These are phyloP conservation scores for Choanephora cucurbitarum DNA, from an alignment of 371 early-diverging fungal genomes.

Conservation along the genomic window DNA sequence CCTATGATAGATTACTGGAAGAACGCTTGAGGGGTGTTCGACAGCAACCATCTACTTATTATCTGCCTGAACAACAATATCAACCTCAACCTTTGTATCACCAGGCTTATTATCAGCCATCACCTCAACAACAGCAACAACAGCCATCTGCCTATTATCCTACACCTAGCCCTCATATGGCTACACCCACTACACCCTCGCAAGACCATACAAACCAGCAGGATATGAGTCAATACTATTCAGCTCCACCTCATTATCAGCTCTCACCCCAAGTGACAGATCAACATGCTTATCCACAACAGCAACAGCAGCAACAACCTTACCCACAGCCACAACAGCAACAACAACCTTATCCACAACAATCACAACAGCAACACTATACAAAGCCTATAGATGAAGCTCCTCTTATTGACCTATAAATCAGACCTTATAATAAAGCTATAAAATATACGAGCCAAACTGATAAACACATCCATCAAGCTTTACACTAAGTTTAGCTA, in stretches of 20 bases:
- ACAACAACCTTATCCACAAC: constrained; percentile 2
- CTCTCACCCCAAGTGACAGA: constrained; percentile 1
- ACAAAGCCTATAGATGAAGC: constrained; percentile 24
- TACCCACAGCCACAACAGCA: constrained; percentile 4
- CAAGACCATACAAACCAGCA: constrained; percentile 8
- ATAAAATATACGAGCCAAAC: too few relatives aligned
- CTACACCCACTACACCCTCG: constrained; percentile 10
- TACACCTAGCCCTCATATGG: too few relatives aligned
- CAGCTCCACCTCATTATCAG: constrained; percentile 18
- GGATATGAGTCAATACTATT: constrained; percentile 13
- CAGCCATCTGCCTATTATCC: background rate
- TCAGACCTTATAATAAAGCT: too few relatives aligned
- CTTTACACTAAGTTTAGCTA: too few relatives aligned
- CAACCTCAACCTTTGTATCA: constrained; percentile 14
- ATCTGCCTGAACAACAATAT: constrained; percentile 21
- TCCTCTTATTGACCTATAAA: constrained; percentile 27
- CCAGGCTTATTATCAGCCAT: constrained; percentile 9
- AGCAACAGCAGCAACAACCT: background rate
- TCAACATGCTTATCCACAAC: background rate
- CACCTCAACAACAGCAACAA: constrained; percentile 1
- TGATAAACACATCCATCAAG: too few relatives aligned
- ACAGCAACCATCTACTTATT: constrained; percentile 3
- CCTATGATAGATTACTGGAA: constrained; percentile 83
- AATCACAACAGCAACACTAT: constrained; percentile 5
- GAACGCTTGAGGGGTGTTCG: constrained; percentile 54